Percentiles rank a stretch among this genome's conserved stretches.
Evolutionary conservation across 129 eudicot genomes (phyloP).

Genomic region (Silybum marianum): DNA sequence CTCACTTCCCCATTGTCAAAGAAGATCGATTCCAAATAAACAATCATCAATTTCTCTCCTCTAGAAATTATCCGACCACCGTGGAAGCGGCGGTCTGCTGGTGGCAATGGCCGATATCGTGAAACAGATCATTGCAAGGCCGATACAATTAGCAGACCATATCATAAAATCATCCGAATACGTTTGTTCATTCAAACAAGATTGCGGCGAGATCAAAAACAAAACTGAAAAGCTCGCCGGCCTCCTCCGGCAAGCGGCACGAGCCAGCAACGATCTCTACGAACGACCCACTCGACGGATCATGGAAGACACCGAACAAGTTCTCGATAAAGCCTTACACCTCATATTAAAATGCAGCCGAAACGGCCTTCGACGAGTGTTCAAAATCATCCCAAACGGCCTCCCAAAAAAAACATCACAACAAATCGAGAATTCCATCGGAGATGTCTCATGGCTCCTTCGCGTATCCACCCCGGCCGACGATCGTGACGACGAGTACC

Average conservation of each 20-base stretch:
- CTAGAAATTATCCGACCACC: constrained; percentile 9
- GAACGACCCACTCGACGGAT: constrained; percentile 69
- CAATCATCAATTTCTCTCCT: neutral
- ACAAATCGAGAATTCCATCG: constrained; percentile 58
- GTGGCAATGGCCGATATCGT: constrained; percentile 53
- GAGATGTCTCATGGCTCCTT: constrained; percentile 65
- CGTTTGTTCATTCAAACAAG: constrained; percentile 44
- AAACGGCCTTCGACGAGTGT: constrained; percentile 46
- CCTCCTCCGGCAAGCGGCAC: constrained; percentile 62
- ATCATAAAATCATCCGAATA: constrained; percentile 48
- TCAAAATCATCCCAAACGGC: constrained; percentile 51
- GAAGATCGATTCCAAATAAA: neutral
- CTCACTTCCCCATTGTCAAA: neutral
- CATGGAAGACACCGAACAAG: constrained; percentile 56
- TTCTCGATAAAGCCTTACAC: constrained; percentile 48
- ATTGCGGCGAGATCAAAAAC: constrained; percentile 46
- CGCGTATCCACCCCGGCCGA: constrained; percentile 53
- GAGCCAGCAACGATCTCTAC: constrained; percentile 52
- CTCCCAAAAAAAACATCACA: constrained; percentile 37
- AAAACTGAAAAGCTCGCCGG: constrained; percentile 54
- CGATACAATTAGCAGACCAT: constrained; percentile 68
- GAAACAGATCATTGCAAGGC: constrained; percentile 53
- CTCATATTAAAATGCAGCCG: constrained; percentile 49
- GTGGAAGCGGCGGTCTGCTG: constrained; percentile 27
- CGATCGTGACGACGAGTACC: constrained; percentile 44